Conservation (phyloP, 192 early-diverging fungal species). For the Gigaspora rosea region DNA sequence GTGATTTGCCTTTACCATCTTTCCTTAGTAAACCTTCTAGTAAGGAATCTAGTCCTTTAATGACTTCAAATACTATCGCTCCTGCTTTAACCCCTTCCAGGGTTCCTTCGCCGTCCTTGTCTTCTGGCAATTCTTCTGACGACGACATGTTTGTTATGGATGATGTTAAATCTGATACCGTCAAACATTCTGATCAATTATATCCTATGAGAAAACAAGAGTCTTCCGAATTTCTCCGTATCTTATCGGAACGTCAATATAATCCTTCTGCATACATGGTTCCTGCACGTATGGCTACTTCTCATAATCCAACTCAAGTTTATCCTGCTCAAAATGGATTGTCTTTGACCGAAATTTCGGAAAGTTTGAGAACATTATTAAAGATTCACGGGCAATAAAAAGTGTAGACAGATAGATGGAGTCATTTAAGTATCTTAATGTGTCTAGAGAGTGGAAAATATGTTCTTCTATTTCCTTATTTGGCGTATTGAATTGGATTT, state of each 20-base stretch:
- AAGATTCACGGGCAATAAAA: conserved; percentile 53
- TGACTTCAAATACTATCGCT: conserved; percentile 15
- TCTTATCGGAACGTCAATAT: conserved; percentile 19
- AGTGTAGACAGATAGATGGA: neutral
- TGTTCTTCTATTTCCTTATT: conserved; percentile 34
- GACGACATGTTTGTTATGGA: conserved; percentile 33
- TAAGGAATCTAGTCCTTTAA: conserved; percentile 32
- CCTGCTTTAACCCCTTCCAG: conserved; percentile 30
- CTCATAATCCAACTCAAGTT: conserved; percentile 35
- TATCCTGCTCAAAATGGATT: conserved; percentile 26
- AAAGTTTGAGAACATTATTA: conserved; percentile 48
- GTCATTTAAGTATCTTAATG: neutral
- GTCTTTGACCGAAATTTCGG: conserved; percentile 49
- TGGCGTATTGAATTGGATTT: conserved; percentile 5
- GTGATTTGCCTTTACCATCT: conserved; percentile 54
- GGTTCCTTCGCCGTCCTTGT: conserved; percentile 8
- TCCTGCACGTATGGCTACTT: conserved; percentile 49
- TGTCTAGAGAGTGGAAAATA: conserved; percentile 33
- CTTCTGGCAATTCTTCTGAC: conserved; percentile 16
- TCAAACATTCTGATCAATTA: conserved; percentile 6
- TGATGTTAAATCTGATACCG: conserved; percentile 19
- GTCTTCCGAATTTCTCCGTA: conserved; percentile 26
- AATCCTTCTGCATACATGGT: conserved; percentile 37
- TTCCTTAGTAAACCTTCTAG: conserved; percentile 34
- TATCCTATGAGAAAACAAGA: conserved; percentile 15